Percentiles rank a stretch among this genome's conserved stretches.
phyloP scores from a whole-genome alignment of 345 rosid genomes.

The Bruguiera parviflora region DNA sequence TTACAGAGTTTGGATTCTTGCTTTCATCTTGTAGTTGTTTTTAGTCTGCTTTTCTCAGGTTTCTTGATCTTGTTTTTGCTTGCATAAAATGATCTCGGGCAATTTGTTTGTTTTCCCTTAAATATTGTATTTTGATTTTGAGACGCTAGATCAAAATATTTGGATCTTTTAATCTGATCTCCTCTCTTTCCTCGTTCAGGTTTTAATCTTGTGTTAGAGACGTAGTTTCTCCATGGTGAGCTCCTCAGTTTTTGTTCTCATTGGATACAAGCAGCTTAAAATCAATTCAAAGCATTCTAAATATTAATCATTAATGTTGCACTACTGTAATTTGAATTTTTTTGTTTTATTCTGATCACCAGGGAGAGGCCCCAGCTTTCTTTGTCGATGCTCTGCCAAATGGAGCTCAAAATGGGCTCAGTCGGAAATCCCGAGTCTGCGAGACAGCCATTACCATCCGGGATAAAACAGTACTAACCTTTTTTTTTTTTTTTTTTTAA shows the following conservation, averaged over 20 bases:
- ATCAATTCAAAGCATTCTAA: background rate
- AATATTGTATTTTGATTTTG: conserved; percentile 10
- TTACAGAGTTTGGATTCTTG: conserved; percentile 2
- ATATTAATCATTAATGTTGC: conserved; percentile 8
- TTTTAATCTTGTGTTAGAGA: conserved; percentile 51
- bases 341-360: conserved; percentile 4
- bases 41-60: background rate
- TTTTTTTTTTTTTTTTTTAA: background rate
- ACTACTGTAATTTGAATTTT: conserved; percentile 12
- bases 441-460: conserved; percentile 37
- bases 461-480: conserved; percentile 50
- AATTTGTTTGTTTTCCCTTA: background rate
- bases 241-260: conserved; percentile 20
- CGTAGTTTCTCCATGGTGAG: conserved; percentile 83
- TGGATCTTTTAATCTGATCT: conserved; percentile 31
- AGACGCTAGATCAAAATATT: conserved; percentile 28
- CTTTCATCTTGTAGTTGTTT: background rate
- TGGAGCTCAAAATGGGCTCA: conserved; percentile 43
- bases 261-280: background rate
- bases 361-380: conserved; percentile 88
- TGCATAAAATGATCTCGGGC: background rate
- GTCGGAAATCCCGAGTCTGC: conserved; percentile 38
- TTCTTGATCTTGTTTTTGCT: background rate
- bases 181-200: conserved; percentile 57
- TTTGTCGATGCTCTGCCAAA: conserved; percentile 34